phyloP scores from a whole-genome alignment of 805 yeast genomes.

The Yamadazyma scolyti region DNA sequence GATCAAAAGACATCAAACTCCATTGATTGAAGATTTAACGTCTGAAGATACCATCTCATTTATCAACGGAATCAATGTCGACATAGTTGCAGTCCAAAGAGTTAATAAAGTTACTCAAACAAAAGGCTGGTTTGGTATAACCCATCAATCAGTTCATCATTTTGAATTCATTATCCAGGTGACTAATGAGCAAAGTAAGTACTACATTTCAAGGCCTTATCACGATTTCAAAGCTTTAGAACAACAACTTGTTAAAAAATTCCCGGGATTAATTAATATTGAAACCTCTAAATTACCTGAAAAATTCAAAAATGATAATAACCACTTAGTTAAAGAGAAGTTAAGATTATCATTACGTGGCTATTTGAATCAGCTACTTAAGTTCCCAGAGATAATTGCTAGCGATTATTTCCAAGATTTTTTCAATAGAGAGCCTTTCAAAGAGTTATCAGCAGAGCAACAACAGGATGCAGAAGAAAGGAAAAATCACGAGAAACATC shows the following conservation, averaged over 20 bases:
- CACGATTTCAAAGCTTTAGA: conserved; percentile 63
- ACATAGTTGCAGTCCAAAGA: conserved; percentile 63
- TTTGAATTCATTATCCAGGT: conserved; percentile 51
- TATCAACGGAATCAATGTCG: conserved; percentile 58
- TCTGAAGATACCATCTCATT: conserved; percentile 19
- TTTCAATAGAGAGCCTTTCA: conserved; percentile 38
- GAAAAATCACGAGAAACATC: conserved; percentile 53
- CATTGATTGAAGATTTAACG: conserved; percentile 4
- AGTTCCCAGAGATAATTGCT: conserved; percentile 53
- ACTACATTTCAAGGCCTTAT: conserved; percentile 61
- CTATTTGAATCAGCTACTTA: conserved; percentile 53
- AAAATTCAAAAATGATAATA: conserved; percentile 38
- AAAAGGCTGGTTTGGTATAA: conserved; percentile 8
- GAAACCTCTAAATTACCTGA: conserved; percentile 51
- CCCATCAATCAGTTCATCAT: conserved; percentile 15
- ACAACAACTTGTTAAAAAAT: conserved; percentile 45
- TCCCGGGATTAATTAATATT: conserved; percentile 60
- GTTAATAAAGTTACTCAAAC: conserved; percentile 5
- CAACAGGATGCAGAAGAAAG: conserved; percentile 56
- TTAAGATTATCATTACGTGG: conserved; percentile 75
- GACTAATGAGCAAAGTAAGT: conserved; percentile 14
- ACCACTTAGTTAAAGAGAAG: conserved; percentile 62
- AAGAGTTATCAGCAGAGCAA: conserved; percentile 39
- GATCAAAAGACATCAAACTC: conserved; percentile 9
- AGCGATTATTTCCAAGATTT: conserved; percentile 53